Conservation (phyloP, 2,329 filamentous ascomycete species). For the Botrytis fragariae region DNA sequence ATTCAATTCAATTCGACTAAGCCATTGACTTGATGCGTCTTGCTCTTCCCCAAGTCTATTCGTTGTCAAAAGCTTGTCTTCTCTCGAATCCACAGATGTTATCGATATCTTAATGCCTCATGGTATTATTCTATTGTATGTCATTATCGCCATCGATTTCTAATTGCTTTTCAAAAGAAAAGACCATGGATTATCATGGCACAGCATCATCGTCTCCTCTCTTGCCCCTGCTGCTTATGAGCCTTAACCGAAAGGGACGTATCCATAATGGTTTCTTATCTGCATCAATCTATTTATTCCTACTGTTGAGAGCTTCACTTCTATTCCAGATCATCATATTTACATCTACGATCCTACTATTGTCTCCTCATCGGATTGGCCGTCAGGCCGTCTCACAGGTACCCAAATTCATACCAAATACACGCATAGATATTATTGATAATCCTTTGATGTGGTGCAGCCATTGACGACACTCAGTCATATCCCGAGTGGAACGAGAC, state of each 20-base stretch:
- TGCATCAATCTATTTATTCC: not conserved
- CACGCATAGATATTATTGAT: not conserved
- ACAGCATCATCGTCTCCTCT: constrained; percentile 14
- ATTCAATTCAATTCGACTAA: not conserved
- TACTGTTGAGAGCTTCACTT: not conserved
- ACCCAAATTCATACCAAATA: not conserved
- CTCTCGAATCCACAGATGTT: not conserved
- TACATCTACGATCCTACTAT: not conserved
- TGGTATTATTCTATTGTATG: not conserved
- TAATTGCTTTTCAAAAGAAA: not conserved
- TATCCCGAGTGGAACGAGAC: not conserved
- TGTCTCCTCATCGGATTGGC: not conserved
- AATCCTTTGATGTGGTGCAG: not conserved
- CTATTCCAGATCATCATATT: not conserved
- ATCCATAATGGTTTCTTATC: not conserved
- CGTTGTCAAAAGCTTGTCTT: not conserved
- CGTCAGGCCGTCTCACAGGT: not conserved
- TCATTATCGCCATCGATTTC: not conserved
- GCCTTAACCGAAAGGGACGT: not conserved
- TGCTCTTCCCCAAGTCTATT: not conserved
- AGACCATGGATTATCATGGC: not conserved
- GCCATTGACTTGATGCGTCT: not conserved
- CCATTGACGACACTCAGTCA: constrained; percentile 5
- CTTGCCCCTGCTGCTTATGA: not conserved
- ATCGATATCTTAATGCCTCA: not conserved